Evolutionary conservation across 1,284 basidiomycete genomes (phyloP), one percentile per base, ranked within the genome.

Genomic region (Rhodofomes roseus): DNA sequence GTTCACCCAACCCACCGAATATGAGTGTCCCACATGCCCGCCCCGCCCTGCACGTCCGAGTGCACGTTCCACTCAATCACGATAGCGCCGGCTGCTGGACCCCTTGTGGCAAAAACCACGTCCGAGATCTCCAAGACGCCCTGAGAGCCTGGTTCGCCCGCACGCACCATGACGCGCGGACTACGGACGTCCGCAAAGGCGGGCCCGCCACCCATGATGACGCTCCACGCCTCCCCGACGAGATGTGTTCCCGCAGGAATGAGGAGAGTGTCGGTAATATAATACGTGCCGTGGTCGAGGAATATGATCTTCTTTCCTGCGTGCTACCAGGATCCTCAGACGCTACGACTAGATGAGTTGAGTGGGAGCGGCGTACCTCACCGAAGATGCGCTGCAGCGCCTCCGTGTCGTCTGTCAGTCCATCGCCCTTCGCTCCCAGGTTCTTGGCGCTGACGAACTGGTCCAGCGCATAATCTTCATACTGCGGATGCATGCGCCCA

Each of bases 161-260:
- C 85, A 65, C 78, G 77, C 56, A 91, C 79, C 46, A 89, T 82
- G 11, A 79, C 78, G 41, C 70, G 73, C 2, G 89, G 89, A 60
- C 73, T 81, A 56, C 73, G 73, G 57, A 77, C 71, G 63, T 87
- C 73, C 57, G 77, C 63, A 75, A 93, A 93, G 0, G 71, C 76
- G 2, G 74, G 62, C 0, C 91, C 92, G 34, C 76, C 77, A 5
- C 86, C 91, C 56, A 90, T 81, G 60, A 93, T 84, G n/a, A 86
- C 83, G 5, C 87, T 82, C 89, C 89, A 93, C 0, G 82, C 87
- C 70, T 93, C 90, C 36, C 91, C 91, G 4, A 88, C 81, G 34
- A 93, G 77, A 56, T 83, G 84, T 1, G 87, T 81, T 20, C 86
- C 89, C 1, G 84, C 81, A 14, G 90, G 91, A 55, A 93, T 86